Conservation (phyloP, 495 filamentous ascomycete species). For the Annulohypoxylon stygium region DNA sequence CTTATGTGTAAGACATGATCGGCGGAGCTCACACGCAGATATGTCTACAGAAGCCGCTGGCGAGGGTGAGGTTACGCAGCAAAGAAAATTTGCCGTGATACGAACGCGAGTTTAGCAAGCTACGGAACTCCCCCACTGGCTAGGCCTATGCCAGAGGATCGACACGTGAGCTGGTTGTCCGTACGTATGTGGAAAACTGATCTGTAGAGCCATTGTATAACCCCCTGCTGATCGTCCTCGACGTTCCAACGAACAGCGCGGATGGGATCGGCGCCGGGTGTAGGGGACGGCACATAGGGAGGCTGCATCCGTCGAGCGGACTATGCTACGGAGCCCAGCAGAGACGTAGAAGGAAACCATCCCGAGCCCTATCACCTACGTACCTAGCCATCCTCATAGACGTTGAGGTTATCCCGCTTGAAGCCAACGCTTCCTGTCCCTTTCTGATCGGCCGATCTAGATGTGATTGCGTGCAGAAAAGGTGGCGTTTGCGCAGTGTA, state of each 20-base stretch:
- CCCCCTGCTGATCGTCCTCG: conserved; percentile 38
- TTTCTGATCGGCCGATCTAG: conserved; percentile 34
- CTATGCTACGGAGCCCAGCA: conserved; percentile 27
- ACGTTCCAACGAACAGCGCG: conserved; percentile 29
- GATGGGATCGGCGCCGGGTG: conserved; percentile 47
- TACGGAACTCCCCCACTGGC: conserved; percentile 45
- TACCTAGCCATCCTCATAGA: conserved; percentile 12
- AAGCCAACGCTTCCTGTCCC: conserved; percentile 4
- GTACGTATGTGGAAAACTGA: conserved; percentile 18
- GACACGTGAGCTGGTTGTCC: conserved; percentile 35
- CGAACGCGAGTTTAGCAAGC: conserved; percentile 18
- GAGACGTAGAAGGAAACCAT: conserved; percentile 7
- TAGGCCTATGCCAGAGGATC: conserved; percentile 31
- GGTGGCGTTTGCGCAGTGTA: conserved; percentile 19
- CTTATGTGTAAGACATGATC: conserved; percentile 29
- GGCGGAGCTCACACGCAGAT: conserved; percentile 27
- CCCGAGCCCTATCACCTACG: conserved; percentile 37
- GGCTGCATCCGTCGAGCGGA: conserved; percentile 46
- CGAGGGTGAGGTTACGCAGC: conserved; percentile 26
- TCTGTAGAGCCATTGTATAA: conserved; percentile 16
- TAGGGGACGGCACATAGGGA: conserved; percentile 45
- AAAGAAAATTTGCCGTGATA: conserved; percentile 39
- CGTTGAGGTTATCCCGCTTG: conserved; percentile 26
- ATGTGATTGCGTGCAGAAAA: conserved; percentile 46
- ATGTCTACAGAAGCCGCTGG: conserved; percentile 10